These are phyloP conservation scores for Wallacemonas sp. DNA, from an alignment of 208 protist species.

Conservation along the genomic window DNA sequence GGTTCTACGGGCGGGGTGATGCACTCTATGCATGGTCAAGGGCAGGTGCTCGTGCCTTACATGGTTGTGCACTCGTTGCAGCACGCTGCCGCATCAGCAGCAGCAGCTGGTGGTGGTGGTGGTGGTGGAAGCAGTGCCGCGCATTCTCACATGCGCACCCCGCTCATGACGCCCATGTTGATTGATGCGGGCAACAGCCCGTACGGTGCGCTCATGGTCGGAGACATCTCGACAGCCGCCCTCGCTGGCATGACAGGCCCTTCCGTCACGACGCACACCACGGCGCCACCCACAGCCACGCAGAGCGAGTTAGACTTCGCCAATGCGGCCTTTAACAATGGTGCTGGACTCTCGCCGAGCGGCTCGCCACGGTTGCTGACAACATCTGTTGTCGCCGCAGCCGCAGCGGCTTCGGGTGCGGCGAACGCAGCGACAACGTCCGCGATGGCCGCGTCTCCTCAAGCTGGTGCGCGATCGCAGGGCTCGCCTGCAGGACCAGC, in stretches of 20 bases:
- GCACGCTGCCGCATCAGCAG: not conserved
- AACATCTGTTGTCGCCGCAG: not conserved
- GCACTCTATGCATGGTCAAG: not conserved
- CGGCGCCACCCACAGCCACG: constrained; percentile 5
- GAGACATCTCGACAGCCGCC: not conserved
- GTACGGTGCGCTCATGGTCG: not conserved
- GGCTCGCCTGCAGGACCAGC: constrained; percentile 3
- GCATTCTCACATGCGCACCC: not conserved
- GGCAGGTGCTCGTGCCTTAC: not conserved
- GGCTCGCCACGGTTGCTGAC: not conserved
- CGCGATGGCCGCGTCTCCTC: not conserved
- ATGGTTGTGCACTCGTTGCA: too few species aligned
- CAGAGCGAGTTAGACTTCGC: constrained; percentile 10
- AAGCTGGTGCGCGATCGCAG: not conserved
- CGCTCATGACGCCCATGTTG: not conserved
- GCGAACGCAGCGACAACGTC: not conserved
- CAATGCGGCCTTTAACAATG: not conserved
- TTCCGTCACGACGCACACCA: not conserved
- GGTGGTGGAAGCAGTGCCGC: not conserved
- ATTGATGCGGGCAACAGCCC: not conserved
- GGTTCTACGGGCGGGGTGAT: not conserved
- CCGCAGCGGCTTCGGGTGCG: not conserved
- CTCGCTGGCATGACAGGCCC: not conserved
- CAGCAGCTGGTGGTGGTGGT: not conserved
- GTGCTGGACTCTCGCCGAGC: too few species aligned